A percentile compares a stretch with the other conserved stretches of the same genome.
phyloP scores from a whole-genome alignment of 2,329 filamentous ascomycete genomes.

The Volutella citrinella region DNA sequence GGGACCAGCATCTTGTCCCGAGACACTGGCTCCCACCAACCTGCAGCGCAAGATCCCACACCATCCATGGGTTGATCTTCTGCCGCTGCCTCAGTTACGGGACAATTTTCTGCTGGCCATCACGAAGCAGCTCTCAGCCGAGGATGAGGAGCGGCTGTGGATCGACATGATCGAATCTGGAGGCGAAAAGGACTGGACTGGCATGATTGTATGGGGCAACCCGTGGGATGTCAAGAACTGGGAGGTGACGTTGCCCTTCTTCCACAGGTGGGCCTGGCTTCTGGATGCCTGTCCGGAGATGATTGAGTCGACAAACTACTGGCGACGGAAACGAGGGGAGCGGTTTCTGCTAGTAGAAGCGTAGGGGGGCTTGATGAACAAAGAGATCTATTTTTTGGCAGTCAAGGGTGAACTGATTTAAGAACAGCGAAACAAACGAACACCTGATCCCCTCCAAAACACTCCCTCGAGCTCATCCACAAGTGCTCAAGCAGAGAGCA shows the following conservation, averaged over 20 bases:
- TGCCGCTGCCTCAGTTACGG: conserved; percentile 27
- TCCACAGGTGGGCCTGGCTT: conserved; percentile 35
- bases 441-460: too few species aligned
- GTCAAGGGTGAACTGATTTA: too few species aligned
- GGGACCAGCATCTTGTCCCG: conserved; percentile 7
- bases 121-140: conserved; percentile 1
- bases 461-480: too few species aligned
- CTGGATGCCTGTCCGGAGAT: conserved; percentile 36
- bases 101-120: conserved; percentile 24
- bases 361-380: too few species aligned
- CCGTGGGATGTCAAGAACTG: conserved; percentile 37
- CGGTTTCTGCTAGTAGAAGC: too few species aligned
- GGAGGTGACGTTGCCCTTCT: conserved; percentile 40
- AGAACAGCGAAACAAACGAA: too few species aligned
- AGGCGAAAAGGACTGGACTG: conserved; percentile 1
- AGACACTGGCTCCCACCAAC: conserved; percentile 24
- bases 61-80: conserved; percentile 32
- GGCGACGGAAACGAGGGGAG: conserved; percentile 23
- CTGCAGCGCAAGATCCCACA: conserved; percentile 26
- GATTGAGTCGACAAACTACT: conserved; percentile 37
- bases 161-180: not conserved
- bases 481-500: too few species aligned
- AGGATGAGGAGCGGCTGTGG: too few species aligned
- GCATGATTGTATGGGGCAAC: conserved; percentile 33
- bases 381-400: too few species aligned